A percentile compares a stretch with the other conserved stretches of the same genome.
These are phyloP conservation scores for Backusella mclennaniae DNA, from an alignment of 192 early-diverging fungal genomes.

Conservation along the genomic window DNA sequence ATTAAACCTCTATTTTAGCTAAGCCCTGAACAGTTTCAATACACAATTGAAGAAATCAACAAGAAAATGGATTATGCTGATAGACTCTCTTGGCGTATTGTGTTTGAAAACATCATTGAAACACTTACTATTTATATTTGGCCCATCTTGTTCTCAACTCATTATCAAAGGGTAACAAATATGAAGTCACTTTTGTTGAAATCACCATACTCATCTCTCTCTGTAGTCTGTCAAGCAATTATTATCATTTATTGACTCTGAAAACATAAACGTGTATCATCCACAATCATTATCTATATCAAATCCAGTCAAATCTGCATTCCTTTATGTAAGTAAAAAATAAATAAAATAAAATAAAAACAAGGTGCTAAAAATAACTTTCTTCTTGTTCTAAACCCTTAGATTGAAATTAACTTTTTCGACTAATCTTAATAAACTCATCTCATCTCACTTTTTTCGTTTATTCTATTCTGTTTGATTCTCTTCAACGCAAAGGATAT, in stretches of 20 bases:
- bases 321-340: slow-evolving; percentile 35
- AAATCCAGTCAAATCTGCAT: slow-evolving; percentile 35
- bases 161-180: slow-evolving; percentile 32
- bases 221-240: slow-evolving; percentile 28
- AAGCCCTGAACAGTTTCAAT: slow-evolving; percentile 23
- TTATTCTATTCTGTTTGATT: no score
- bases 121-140: slow-evolving; percentile 36
- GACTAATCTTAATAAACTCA: slow-evolving; percentile 10
- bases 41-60: slow-evolving; percentile 36
- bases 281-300: slow-evolving; percentile 22
- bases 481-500: no score
- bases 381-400: neutral
- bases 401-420: slow-evolving; percentile 28
- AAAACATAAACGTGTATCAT: slow-evolving; percentile 36
- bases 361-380: neutral
- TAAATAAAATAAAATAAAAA: neutral
- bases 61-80: slow-evolving; percentile 29
- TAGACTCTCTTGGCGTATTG: slow-evolving; percentile 22
- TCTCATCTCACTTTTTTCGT: neutral
- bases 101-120: slow-evolving; percentile 39
- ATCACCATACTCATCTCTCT: neutral
- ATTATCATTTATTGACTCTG: slow-evolving; percentile 30
- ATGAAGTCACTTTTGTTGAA: neutral
- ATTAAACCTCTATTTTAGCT: slow-evolving; percentile 15
- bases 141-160: slow-evolving; percentile 29